Base-by-base conservation (phyloP, 2,329 filamentous ascomycete genomes). In the Ceratocystiopsis brevicomis region DNA sequence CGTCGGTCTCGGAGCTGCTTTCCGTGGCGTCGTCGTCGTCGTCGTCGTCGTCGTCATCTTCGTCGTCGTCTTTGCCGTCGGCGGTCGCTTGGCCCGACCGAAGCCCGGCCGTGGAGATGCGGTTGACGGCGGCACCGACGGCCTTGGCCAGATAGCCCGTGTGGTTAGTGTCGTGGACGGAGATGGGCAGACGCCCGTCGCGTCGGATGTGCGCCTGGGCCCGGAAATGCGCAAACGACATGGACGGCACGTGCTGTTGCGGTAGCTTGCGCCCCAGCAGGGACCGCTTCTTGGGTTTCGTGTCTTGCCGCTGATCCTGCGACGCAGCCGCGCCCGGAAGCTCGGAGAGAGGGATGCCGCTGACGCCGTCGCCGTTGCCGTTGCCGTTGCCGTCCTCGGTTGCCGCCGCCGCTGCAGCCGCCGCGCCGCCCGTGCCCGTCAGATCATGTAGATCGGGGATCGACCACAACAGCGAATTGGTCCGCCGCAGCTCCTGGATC, bases 131-230 rank as follows among this genome's bases (percentile, higher is more conserved):
- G 2, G 71, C 67, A 3, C 79, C 80, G 0, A 87, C 62, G 3
- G 79, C 78, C 53, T 85, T 84, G 38, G 78, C 78, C 21, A 86
- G 63, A 51, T 83, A 84, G 12, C 81, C 81, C 1, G 65, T 76
- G 49, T 78, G 75, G 44, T 69, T 69, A 1, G 72, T 78, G 54
- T 86, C 80, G 43, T 78, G 77, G 53, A 86, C 67, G 5, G 76
- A 79, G 48, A 87, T 81, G 48, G 73, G 75, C 40, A 87, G 59
- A 18, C 81, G 68, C 0, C 81, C 81, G 55, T 86, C 81, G 3
- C 64, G 64, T 0, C 68, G 62, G 50, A 67, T 76, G 25, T 10
- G 25, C 3, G 47, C 57, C 45, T 60, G 55, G 34, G 17, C 44
- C 21, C 33, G 36, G 13, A 45, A 44, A 16, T 38, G 41, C 25